Conservation (phyloP, 345 rosid genomes). For the Anacardium occidentale region DNA sequence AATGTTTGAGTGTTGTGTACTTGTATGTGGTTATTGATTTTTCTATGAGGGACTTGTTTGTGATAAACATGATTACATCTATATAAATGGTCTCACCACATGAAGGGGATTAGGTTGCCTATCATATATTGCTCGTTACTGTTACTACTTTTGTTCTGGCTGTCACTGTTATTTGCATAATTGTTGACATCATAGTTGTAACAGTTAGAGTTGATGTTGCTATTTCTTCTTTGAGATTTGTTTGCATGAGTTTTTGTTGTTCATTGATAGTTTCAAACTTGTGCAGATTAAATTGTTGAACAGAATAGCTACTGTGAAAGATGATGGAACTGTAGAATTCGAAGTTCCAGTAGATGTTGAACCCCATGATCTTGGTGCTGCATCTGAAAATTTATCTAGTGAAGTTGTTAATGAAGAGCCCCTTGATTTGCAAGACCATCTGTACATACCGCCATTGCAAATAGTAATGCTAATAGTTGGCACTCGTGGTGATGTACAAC, state of each 20-base stretch:
- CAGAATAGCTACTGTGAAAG: slow-evolving; percentile 91
- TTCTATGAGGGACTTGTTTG: not conserved
- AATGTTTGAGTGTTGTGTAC: not conserved
- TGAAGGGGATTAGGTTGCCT: not conserved
- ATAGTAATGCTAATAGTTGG: slow-evolving; percentile 69
- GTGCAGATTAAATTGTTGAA: slow-evolving; percentile 79
- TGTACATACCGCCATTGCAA: slow-evolving; percentile 70
- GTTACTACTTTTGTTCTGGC: not conserved
- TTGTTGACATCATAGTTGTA: not conserved
- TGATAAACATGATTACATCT: not conserved
- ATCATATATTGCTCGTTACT: not conserved
- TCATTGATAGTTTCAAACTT: slow-evolving; percentile 26
- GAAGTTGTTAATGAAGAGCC: slow-evolving; percentile 56
- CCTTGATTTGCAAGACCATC: slow-evolving; percentile 60
- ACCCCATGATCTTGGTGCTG: slow-evolving; percentile 41
- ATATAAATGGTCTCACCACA: not conserved
- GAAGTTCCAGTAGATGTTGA: slow-evolving; percentile 81
- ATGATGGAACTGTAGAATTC: slow-evolving; percentile 94
- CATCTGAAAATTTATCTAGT: slow-evolving; percentile 31
- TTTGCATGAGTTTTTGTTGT: slow-evolving; percentile 4
- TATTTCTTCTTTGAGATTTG: slow-evolving; percentile 2
- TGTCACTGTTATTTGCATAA: slow-evolving; percentile 2
- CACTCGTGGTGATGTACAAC: slow-evolving; percentile 91
- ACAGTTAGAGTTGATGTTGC: not conserved
- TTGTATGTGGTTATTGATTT: not conserved